A percentile compares a stretch with the other conserved stretches of the same genome.
Evolutionary conservation across 2,329 filamentous ascomycete genomes (phyloP).

Genomic region (Dactylellina sp.): DNA sequence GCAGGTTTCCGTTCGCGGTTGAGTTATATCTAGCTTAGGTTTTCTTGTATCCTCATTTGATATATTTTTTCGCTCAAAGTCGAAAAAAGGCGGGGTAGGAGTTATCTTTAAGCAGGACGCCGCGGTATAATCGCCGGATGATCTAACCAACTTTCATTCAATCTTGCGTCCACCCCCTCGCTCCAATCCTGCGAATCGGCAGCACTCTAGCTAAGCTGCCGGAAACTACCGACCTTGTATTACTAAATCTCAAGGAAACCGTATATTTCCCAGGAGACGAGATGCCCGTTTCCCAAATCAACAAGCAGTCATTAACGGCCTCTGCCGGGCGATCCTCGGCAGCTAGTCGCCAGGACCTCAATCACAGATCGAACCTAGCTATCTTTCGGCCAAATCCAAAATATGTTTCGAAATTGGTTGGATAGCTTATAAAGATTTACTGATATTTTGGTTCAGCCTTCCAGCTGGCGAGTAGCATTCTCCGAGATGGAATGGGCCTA

Average conservation of each 20-base stretch:
- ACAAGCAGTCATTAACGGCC: conserved; percentile 39
- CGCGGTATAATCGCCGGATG: background rate
- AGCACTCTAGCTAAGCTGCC: conserved; percentile 52
- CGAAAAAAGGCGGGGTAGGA: conserved; percentile 29
- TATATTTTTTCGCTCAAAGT: conserved; percentile 5
- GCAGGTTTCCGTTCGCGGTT: conserved; percentile 48
- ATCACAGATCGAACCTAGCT: conserved; percentile 36
- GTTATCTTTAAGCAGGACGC: conserved; percentile 9
- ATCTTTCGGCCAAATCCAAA: conserved; percentile 36
- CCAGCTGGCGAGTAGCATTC: conserved; percentile 27
- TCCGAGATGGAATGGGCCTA: conserved; percentile 31
- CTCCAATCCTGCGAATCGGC: conserved; percentile 30
- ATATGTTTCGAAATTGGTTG: conserved; percentile 39
- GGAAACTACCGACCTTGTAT: conserved; percentile 44
- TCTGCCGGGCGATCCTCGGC: conserved; percentile 34
- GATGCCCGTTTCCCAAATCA: conserved; percentile 22
- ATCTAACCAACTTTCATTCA: conserved; percentile 12
- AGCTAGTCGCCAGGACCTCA: conserved; percentile 5
- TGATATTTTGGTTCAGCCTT: conserved; percentile 33
- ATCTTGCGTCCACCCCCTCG: conserved; percentile 9
- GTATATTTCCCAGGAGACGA: conserved; percentile 12
- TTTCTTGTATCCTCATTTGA: conserved; percentile 28
- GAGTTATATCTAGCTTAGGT: conserved; percentile 40
- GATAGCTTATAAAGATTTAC: conserved; percentile 13
- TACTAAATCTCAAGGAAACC: conserved; percentile 20